Evolutionary conservation across 495 filamentous ascomycete genomes (phyloP).

Genomic region (Tuber borchii): DNA sequence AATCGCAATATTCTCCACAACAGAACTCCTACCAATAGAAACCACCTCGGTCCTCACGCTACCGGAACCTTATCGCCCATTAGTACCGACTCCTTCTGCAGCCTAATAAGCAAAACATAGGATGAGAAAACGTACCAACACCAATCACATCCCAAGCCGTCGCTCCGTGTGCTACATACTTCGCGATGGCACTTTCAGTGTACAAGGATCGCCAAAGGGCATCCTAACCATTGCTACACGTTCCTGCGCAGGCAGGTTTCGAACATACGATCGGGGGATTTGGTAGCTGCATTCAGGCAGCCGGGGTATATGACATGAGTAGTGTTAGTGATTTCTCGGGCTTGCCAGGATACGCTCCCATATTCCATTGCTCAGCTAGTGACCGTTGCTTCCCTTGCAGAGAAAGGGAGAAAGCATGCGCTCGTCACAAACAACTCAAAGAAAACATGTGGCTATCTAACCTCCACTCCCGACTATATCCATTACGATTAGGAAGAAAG

Average conservation of each 20-base stretch:
- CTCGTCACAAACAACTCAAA: slow-evolving; percentile 49
- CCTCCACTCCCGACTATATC: slow-evolving; percentile 48
- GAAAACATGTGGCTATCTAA: slow-evolving; percentile 37
- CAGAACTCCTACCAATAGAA: slow-evolving; percentile 8
- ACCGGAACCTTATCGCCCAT: no score
- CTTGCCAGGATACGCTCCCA: slow-evolving; percentile 52
- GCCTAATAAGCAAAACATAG: no score
- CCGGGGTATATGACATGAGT: slow-evolving; percentile 42
- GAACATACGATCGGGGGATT: slow-evolving; percentile 5
- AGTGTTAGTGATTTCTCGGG: slow-evolving; percentile 48
- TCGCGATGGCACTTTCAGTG: slow-evolving; percentile 19
- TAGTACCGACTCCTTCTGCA: no score
- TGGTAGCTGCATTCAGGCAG: slow-evolving; percentile 49
- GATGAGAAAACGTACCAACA: slow-evolving; percentile 12
- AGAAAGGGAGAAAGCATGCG: slow-evolving; percentile 43
- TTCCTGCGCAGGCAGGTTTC: slow-evolving; percentile 45
- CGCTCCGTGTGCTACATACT: slow-evolving; percentile 32
- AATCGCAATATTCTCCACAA: slow-evolving; percentile 48
- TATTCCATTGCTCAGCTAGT: slow-evolving; percentile 19
- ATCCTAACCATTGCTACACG: slow-evolving; percentile 43
- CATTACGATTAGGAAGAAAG: slow-evolving; percentile 52
- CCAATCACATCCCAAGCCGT: slow-evolving; percentile 45
- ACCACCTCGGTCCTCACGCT: no score
- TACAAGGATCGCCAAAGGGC: slow-evolving; percentile 41
- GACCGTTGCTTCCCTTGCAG: slow-evolving; percentile 20